A percentile compares a stretch with the other conserved stretches of the same genome.
Evolutionary conservation across 2,329 filamentous ascomycete genomes (phyloP).

Genomic region (Ophiocordyceps camponoti-saundersi): DNA sequence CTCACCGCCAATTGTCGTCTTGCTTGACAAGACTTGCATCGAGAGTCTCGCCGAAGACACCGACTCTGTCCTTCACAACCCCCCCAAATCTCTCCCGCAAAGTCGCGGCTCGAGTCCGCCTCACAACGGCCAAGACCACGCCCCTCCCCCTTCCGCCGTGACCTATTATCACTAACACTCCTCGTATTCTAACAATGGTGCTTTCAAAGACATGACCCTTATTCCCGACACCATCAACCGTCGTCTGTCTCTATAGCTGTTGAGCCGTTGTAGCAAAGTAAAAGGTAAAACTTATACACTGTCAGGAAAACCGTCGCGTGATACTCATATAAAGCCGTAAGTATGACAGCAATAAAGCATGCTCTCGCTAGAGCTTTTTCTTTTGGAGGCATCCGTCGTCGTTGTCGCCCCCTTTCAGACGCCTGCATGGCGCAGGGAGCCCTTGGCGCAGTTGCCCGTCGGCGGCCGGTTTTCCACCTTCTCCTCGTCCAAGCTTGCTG

Average conservation of each 20-base stretch:
- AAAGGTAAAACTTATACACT: constrained; percentile 7
- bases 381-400: background rate
- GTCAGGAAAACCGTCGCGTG: constrained; percentile 5
- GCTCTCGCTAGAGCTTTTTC: constrained; percentile 9
- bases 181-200: background rate
- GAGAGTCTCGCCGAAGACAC: too few species aligned
- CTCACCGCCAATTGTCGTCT: background rate
- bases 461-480: constrained; percentile 29
- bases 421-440: background rate
- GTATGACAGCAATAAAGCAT: constrained; percentile 15
- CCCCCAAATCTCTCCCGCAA: background rate
- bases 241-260: constrained; percentile 2
- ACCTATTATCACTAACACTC: background rate
- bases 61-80: background rate
- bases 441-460: constrained; percentile 4
- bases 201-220: background rate
- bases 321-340: constrained; percentile 14
- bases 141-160: background rate
- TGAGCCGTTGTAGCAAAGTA: constrained; percentile 6
- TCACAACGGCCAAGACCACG: background rate
- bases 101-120: too few species aligned
- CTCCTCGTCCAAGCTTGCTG: constrained; percentile 10
- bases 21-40: background rate
- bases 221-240: background rate
- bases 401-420: background rate